Evolutionary conservation across 2,329 filamentous ascomycete genomes (phyloP).

Genomic region (Cladosporium velox): DNA sequence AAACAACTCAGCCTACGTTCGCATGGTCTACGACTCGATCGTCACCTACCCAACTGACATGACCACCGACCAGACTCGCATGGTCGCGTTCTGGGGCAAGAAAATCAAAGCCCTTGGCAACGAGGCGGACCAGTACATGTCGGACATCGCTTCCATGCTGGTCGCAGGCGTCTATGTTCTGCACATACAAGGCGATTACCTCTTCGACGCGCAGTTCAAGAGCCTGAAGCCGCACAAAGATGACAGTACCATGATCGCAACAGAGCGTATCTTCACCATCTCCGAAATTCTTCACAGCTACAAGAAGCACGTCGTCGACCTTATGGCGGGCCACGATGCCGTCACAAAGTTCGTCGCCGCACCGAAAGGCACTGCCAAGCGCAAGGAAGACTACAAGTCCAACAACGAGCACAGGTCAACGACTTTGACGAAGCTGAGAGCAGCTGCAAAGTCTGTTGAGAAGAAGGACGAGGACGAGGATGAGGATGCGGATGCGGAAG

Average conservation of each 20-base stretch:
- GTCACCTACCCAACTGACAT: not conserved
- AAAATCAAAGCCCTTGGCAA: not conserved
- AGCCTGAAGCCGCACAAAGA: not conserved
- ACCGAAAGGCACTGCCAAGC: not conserved
- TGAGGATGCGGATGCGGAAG: not conserved
- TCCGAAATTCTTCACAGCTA: not conserved
- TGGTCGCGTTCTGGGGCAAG: not conserved
- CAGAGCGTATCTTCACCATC: not conserved
- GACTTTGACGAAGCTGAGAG: not conserved
- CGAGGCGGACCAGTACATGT: not conserved
- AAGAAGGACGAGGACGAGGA: not conserved
- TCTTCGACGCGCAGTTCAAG: not conserved
- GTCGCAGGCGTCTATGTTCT: not conserved
- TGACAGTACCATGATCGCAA: not conserved
- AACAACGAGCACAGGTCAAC: not conserved
- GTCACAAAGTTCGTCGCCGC: conserved; percentile 3
- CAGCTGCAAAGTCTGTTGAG: not conserved
- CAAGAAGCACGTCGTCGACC: conserved; percentile 3
- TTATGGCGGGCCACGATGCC: not conserved
- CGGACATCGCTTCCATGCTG: conserved; percentile 2
- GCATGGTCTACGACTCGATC: not conserved
- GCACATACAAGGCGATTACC: not conserved
- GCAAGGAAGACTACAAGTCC: conserved; percentile 7
- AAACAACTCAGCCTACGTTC: not conserved
- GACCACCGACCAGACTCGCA: not conserved